A percentile compares a stretch with the other conserved stretches of the same genome.
These are phyloP conservation scores for Pseudogymnoascus sp. DNA, from an alignment of 2,329 filamentous ascomycete species.

Conservation along the genomic window DNA sequence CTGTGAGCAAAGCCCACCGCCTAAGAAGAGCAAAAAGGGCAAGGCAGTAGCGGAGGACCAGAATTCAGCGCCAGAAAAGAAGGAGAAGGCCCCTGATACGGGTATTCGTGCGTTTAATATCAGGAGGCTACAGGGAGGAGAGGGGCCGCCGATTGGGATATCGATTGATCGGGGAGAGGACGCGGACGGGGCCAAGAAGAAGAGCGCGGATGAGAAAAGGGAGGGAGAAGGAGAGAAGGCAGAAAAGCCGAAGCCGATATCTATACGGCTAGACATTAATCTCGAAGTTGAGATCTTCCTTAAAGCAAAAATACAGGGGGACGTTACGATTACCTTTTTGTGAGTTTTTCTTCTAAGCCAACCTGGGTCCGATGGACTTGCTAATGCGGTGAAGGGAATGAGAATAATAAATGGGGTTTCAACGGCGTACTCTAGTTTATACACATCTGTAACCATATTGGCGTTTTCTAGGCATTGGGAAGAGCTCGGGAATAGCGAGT, in stretches of 20 bases:
- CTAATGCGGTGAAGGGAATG: not conserved
- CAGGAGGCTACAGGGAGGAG: slow-evolving; percentile 15
- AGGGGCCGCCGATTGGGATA: slow-evolving; percentile 19
- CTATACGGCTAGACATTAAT: slow-evolving; percentile 66
- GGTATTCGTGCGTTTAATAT: slow-evolving; percentile 24
- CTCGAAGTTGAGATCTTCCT: slow-evolving; percentile 73
- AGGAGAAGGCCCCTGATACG: slow-evolving; percentile 14
- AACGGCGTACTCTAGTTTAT: not conserved
- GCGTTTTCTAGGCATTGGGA: not conserved
- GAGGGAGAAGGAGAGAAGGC: slow-evolving; percentile 37
- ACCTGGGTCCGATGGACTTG: not conserved
- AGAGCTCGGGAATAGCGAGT: not conserved
- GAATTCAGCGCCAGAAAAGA: not conserved
- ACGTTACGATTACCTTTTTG: slow-evolving; percentile 56
- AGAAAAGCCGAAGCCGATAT: slow-evolving; percentile 53
- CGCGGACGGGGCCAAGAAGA: slow-evolving; percentile 16
- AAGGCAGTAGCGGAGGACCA: not conserved
- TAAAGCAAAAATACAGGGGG: slow-evolving; percentile 60
- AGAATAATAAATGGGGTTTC: not conserved
- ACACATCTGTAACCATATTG: not conserved
- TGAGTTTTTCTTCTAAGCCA: slow-evolving; percentile 13
- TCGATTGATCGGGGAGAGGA: slow-evolving; percentile 14
- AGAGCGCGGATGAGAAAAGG: slow-evolving; percentile 22
- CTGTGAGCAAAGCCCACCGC: not conserved
- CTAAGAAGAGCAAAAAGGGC: not conserved